phyloP scores from a whole-genome alignment of 2,329 filamentous ascomycete genomes.

The Arthrobotrys entomopaga region DNA sequence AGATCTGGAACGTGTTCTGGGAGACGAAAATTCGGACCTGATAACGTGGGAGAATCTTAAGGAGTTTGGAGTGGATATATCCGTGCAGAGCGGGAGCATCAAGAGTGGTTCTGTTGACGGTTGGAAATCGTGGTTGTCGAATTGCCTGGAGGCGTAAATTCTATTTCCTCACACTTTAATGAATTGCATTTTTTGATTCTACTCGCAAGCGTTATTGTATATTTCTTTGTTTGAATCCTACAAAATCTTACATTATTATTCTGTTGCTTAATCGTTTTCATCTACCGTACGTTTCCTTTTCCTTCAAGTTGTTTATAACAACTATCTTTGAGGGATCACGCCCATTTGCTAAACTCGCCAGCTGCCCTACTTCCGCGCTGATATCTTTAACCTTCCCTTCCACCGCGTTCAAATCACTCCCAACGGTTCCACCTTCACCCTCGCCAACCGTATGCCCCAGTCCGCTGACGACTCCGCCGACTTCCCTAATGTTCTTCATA shows the following conservation, averaged over 20 bases:
- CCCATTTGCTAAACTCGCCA: slow-evolving; percentile 28
- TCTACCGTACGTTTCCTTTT: slow-evolving; percentile 42
- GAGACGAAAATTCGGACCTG: slow-evolving; percentile 65
- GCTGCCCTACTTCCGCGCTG: slow-evolving; percentile 45
- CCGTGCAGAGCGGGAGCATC: slow-evolving; percentile 48
- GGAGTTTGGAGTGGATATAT: slow-evolving; percentile 44
- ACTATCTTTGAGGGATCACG: slow-evolving; percentile 27
- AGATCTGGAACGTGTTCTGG: slow-evolving; percentile 85
- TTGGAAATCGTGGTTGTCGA: slow-evolving; percentile 47
- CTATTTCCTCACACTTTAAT: not conserved
- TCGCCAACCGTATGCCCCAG: slow-evolving; percentile 31
- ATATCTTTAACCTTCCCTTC: slow-evolving; percentile 47
- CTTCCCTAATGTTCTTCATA: slow-evolving; percentile 49
- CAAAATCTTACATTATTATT: not conserved
- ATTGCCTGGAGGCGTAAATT: slow-evolving; percentile 24
- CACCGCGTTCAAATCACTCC: slow-evolving; percentile 13
- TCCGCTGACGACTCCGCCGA: slow-evolving; percentile 25
- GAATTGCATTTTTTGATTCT: no score
- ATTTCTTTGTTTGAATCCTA: not conserved
- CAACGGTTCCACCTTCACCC: slow-evolving; percentile 5
- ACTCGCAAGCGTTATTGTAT: not conserved
- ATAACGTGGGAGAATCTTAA: slow-evolving; percentile 41
- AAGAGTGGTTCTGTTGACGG: slow-evolving; percentile 26
- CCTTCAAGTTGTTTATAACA: slow-evolving; percentile 35
- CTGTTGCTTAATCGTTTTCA: not conserved